A percentile compares a stretch with the other conserved stretches of the same genome.
Conservation (phyloP, 176 grass and related monocot genomes). For the Eremochloa ophiuroides region DNA sequence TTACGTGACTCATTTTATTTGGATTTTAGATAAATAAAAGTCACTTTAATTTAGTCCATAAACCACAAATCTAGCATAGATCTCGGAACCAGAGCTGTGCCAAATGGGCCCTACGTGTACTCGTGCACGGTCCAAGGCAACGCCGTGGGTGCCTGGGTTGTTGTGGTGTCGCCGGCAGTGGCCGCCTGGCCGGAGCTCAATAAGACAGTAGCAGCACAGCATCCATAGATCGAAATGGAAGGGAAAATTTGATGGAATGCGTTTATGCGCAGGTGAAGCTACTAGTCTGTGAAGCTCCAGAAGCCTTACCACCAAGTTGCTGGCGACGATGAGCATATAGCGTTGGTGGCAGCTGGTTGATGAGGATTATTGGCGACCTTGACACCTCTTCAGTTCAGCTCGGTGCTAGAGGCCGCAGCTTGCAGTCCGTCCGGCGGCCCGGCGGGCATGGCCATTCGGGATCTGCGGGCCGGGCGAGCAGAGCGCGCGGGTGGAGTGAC, state of each 20-base stretch:
- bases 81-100: too few species aligned
- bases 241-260: too few species aligned
- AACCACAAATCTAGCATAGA: too few species aligned
- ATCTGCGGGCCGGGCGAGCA: not conserved
- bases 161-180: not conserved
- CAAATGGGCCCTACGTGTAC: too few species aligned
- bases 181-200: not conserved
- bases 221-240: not conserved
- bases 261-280: not conserved
- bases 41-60: too few species aligned
- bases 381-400: not conserved
- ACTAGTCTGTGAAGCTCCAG: not conserved
- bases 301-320: not conserved
- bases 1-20: too few species aligned
- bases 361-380: not conserved
- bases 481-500: not conserved
- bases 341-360: not conserved
- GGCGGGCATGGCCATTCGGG: not conserved
- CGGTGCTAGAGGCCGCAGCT: not conserved
- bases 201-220: not conserved
- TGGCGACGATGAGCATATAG: not conserved
- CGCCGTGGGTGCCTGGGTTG: not conserved
- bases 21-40: too few species aligned
- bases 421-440: not conserved
- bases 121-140: not conserved